Base-by-base conservation (phyloP, 305 asterid genomes). In the Ilex paraguariensis region DNA sequence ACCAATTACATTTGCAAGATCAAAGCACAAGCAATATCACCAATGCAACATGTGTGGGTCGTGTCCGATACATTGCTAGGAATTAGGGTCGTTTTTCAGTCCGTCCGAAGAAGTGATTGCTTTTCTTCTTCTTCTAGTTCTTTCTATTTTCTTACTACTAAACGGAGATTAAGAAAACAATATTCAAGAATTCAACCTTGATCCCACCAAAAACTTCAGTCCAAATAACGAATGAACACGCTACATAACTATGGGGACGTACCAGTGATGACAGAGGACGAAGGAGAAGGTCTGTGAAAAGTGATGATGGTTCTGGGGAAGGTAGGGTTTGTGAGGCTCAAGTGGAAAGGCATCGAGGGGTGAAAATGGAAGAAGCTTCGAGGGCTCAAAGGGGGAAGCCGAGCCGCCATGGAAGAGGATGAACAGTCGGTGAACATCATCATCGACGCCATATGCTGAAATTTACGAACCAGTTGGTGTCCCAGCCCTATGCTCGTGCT, bases 401-500 rank as follows among this genome's bases (percentile, higher is more conserved):
- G 62, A 56, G 60, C 52, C 15, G 62, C 44, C 42, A 64, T 15
- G 54, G 67, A 59, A 10, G 62, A 17, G 49, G 66, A 21, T 17
- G 77, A 63, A 68, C 44, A 56, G 58, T 68, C 73, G 39, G 66
- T 13, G 33, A 72, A 53, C 15, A 60, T 28, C 30, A 61, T 50
- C 63, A 40, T 66, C 44, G 83, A 66, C 49, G 85, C 69, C 92
- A 82, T 83, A 16, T 57, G 61, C 15, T 61, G 70, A 54, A 65
- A 64, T 44, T 51, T 87, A 80, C 74, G 68, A 39, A 60, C 61
- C 74, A 72, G 10, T 7, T 46, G 52, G 0, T 7, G 64, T 71
- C 75, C 69, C 74, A 74, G 76, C 81, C 84, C 91, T 80, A 83
- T 85, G 75, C 81, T 82, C 75, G 80, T 80, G 46, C 61, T 42